A percentile compares a stretch with the other conserved stretches of the same genome.
These are phyloP conservation scores for Trichothecium roseum DNA, from an alignment of 2,329 filamentous ascomycete species.

Conservation along the genomic window DNA sequence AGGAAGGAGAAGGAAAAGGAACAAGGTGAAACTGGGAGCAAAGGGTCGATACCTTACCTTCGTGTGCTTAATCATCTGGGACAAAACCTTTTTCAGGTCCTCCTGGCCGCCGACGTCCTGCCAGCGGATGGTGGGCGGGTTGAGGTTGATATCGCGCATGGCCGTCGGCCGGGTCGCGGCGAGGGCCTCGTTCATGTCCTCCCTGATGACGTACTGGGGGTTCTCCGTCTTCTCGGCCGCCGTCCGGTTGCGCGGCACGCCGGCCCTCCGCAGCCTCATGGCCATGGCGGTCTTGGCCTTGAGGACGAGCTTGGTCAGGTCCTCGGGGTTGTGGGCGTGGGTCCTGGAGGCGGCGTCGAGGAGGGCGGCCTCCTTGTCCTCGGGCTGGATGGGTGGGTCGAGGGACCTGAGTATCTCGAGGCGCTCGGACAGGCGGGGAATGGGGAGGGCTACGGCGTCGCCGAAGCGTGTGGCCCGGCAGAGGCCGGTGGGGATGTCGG, in stretches of 20 bases:
- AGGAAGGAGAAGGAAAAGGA: no score
- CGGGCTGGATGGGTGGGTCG: slow-evolving; percentile 32
- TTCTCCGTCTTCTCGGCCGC: slow-evolving; percentile 3
- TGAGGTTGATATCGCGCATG: slow-evolving; percentile 81
- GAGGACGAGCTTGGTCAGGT: slow-evolving; percentile 55
- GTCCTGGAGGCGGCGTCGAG: slow-evolving; percentile 60
- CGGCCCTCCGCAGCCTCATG: slow-evolving; percentile 12
- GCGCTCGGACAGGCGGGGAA: slow-evolving; percentile 62
- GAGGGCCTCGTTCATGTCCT: slow-evolving; percentile 57
- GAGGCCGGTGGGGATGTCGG: slow-evolving; percentile 61
- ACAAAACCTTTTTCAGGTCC: slow-evolving; percentile 55
- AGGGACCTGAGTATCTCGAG: slow-evolving; percentile 63
- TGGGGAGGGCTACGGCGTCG: slow-evolving; percentile 60
- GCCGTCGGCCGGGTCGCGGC: slow-evolving; percentile 66
- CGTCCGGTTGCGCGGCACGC: slow-evolving; percentile 7
- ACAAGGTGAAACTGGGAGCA: not conserved
- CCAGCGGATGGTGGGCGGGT: slow-evolving; percentile 80
- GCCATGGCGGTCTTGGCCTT: slow-evolving; percentile 18
- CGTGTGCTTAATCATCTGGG: slow-evolving; percentile 34
- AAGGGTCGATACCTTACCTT: slow-evolving; percentile 15
- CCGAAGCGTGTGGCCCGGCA: slow-evolving; percentile 55
- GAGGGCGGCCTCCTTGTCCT: slow-evolving; percentile 41
- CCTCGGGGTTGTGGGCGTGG: slow-evolving; percentile 76
- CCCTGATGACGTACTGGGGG: slow-evolving; percentile 18
- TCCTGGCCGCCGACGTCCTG: slow-evolving; percentile 79